Evolutionary conservation across 768 basidiomycete species (phyloP).

Genomic region (Xerocomellus dryophilus): DNA sequence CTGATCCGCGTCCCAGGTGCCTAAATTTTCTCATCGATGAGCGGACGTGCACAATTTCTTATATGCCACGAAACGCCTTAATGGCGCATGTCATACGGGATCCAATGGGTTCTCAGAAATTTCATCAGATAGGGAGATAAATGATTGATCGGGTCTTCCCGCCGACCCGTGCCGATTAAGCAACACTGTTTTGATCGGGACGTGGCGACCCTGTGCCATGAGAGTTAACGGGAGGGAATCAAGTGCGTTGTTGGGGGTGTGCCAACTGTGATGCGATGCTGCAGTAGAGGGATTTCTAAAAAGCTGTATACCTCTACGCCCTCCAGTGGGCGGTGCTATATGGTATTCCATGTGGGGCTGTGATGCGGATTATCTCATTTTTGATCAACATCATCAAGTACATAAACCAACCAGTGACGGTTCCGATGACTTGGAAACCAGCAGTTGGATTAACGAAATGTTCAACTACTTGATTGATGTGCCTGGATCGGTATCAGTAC

Average conservation of each 20-base stretch:
- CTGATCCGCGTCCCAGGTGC: too few relatives aligned
- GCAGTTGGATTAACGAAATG: background rate
- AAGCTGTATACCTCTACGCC: background rate
- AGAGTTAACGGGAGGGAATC: background rate
- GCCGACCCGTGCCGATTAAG: too few relatives aligned
- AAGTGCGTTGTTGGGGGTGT: background rate
- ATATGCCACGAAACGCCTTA: slow-evolving; percentile 1
- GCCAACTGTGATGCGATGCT: background rate
- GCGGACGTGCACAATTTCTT: background rate
- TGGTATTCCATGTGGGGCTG: background rate
- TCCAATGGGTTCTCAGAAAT: background rate
- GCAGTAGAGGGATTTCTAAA: too few relatives aligned
- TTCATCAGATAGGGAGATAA: background rate
- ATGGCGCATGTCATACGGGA: background rate
- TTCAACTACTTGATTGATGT: background rate
- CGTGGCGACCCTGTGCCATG: background rate
- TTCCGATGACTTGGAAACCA: slow-evolving; percentile 13
- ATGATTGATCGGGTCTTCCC: background rate
- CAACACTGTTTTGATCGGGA: background rate
- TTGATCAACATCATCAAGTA: background rate
- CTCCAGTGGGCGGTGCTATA: background rate
- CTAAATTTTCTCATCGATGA: background rate
- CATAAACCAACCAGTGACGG: background rate
- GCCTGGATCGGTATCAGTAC: background rate
- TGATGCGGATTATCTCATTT: background rate